Evolutionary conservation across 495 filamentous ascomycete species (phyloP), one percentile per base, ranked within the genome.

Genomic region (Astrothelium subdiscretum): DNA sequence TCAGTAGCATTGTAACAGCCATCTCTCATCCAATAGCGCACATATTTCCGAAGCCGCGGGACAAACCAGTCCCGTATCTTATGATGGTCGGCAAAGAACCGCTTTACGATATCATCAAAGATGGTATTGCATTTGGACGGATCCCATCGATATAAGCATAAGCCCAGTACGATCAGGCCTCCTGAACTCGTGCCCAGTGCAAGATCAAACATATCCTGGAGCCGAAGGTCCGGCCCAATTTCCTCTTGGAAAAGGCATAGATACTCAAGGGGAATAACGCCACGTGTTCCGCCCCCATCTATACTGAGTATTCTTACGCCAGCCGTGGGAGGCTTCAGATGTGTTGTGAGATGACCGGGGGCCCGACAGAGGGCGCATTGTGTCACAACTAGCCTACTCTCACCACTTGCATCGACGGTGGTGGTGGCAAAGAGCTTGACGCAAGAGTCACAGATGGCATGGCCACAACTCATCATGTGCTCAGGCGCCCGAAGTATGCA

Each of bases 291-390:
- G 15, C 71, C 69, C 29, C 72, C 67, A 58, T 78, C 71, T 52
- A 78, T 70, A 38, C 72, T 70, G 10, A 78, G 65, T 11, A 78
- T 69, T 22, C 65, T 58, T 0, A 69, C 67, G n/a, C 69, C 71
- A 27, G 71, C 66, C 0, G 71, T 76, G 1, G 68, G 69, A 1
- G 70, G 73, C 32, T 76, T 69, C 10, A 74, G 26, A 32, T 70
- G 67, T 1, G 72, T 65, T 1, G 32, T 29, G 11, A 67, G 8
- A 27, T 6, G 5, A 20, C 38, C 31, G 24, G 8, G 26, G 2
- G n/a, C 18, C 40, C 11, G 60, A 57, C 64, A 68, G 3, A 69
- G 66, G 0, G 72, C 63, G 51, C 69, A 75, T 2, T 2, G 1
- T 4, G 60, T 57, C 0, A 73, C 35, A 0, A 44, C 67, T 38